Evolutionary conservation across 2,329 filamentous ascomycete genomes (phyloP), one percentile per base, ranked within the genome.

Genomic region (Capronia coronata): DNA sequence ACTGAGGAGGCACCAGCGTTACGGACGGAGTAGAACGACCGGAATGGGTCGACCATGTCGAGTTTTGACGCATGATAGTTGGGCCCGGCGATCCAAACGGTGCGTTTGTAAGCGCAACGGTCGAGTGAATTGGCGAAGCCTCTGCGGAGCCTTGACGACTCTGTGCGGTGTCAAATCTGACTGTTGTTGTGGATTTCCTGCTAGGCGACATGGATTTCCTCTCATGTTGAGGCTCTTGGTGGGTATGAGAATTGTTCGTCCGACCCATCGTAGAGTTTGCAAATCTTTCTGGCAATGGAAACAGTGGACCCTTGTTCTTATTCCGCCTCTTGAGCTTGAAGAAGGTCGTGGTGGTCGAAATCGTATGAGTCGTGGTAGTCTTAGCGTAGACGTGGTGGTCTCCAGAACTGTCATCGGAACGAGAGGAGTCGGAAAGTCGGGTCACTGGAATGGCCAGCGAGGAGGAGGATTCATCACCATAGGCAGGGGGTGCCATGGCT

Each of bases 271-370:
- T 68, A 19, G 74, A 68, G 16, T 68, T 67, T 27, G 71, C 65
- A 56, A 80, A 76, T 66, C 85, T 89, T 56, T 91, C 82, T 34
- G 88, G 89, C n/a, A 97, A 75, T 50, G 91, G 90, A 62, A 97
- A 97, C 29, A 97, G 71, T 2, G 87, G 79, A 22, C 80, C 83
- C 52, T 85, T 81, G 62, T 85, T 88, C 61, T 82, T 84, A 56
- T 88, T 78, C 45, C 88, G 84, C 32, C 55, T 51, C 27, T 84
- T 80, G 55, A 97, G 75, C 50, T 82, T 83, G 65, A 96, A 95
- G 64, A 95, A 87, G 21, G 84, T 84, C 18, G 77, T 85, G 25
- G 78, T 82, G 6, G 79, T 78, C 22, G 78, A 75, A 29, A 78
- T 82, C 4, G 79, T 78, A 55, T 86, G 80, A 9, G 81, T 83